Conservation (phyloP, 345 rosid species). For the Luvunga scandens region DNA sequence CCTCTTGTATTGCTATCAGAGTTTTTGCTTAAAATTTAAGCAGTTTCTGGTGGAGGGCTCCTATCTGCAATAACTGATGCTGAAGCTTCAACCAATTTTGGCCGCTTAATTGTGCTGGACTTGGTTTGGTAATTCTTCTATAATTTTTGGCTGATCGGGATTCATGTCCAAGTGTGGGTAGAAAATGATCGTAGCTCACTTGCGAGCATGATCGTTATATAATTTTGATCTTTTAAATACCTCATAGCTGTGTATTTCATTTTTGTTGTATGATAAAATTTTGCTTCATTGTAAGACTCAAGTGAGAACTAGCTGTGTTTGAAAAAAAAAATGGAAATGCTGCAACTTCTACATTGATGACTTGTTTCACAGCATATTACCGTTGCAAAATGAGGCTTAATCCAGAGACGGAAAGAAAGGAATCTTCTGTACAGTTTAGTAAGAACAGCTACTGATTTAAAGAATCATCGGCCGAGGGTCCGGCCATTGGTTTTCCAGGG, state of each 20-base stretch:
- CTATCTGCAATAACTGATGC: conserved; percentile 1
- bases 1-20: not conserved
- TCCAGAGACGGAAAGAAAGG: not conserved
- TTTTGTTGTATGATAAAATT: not conserved
- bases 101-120: not conserved
- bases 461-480: not conserved
- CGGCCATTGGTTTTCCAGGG: not conserved
- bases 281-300: not conserved
- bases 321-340: too few relatives aligned
- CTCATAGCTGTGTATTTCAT: not conserved
- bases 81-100: not conserved
- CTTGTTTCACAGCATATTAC: not conserved
- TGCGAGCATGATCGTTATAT: not conserved
- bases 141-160: conserved; percentile 13
- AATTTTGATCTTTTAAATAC: not conserved
- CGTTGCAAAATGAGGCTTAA: not conserved
- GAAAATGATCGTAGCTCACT: not conserved
- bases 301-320: too few relatives aligned
- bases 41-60: conserved; percentile 3
- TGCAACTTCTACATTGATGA: too few relatives aligned
- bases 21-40: not conserved
- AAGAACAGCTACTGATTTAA: not conserved
- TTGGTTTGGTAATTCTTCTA: not conserved
- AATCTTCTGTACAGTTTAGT: conserved; percentile 1
- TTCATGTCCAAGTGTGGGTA: not conserved